These are phyloP conservation scores for Trypanosoma boissoni DNA, from an alignment of 208 protist genomes.

Conservation along the genomic window DNA sequence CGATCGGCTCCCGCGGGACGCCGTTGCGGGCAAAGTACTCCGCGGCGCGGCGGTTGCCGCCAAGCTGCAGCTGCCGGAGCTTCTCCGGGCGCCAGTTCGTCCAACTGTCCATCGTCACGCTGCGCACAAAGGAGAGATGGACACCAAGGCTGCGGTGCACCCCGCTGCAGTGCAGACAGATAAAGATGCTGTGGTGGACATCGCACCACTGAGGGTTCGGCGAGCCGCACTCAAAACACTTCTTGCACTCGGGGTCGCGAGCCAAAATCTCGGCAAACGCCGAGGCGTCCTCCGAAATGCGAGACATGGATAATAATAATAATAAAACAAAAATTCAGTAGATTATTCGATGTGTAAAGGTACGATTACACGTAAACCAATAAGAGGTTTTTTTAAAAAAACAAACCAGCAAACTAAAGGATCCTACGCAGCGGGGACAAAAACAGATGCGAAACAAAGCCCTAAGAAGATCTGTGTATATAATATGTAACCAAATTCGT, in stretches of 20 bases:
- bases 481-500: too few species aligned
- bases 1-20: slow-evolving; percentile 60
- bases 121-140: slow-evolving; percentile 93
- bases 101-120: slow-evolving; percentile 93
- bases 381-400: too few species aligned
- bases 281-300: slow-evolving; percentile 40
- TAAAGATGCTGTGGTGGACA: slow-evolving; percentile 86
- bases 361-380: too few species aligned
- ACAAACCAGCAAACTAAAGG: too few species aligned
- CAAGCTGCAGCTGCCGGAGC: slow-evolving; percentile 85
- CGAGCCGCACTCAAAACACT: slow-evolving; percentile 86
- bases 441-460: too few species aligned
- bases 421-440: too few species aligned
- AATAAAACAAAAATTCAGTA: slow-evolving; percentile 14
- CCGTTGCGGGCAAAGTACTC: slow-evolving; percentile 81
- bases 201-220: slow-evolving; percentile 92
- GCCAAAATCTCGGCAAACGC: slow-evolving; percentile 68
- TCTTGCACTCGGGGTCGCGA: slow-evolving; percentile 73
- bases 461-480: too few species aligned
- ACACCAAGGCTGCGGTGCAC: slow-evolving; percentile 92
- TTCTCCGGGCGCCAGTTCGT: slow-evolving; percentile 87
- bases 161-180: slow-evolving; percentile 90
- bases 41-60: slow-evolving; percentile 86
- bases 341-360: neutral
- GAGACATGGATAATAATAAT: slow-evolving; percentile 34